Conservation (phyloP, 2,329 filamentous ascomycete genomes). For the Calonectria leucothoes region DNA sequence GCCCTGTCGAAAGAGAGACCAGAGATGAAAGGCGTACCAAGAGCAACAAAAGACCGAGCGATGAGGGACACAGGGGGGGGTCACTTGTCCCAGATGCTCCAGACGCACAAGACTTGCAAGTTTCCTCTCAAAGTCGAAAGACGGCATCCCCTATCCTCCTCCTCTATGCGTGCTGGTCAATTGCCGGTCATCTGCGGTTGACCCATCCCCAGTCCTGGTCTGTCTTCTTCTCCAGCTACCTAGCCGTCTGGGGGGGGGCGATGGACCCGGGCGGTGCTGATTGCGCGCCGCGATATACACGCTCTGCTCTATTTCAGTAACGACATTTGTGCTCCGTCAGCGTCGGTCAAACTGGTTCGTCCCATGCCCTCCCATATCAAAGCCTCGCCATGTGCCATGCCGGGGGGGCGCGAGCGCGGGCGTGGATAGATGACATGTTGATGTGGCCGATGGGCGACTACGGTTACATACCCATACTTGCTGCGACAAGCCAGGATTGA, state of each 20-base stretch:
- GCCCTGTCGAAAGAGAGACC: constrained; percentile 25
- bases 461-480: background rate
- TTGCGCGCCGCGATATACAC: constrained; percentile 23
- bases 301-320: background rate
- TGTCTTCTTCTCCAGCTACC: constrained; percentile 5
- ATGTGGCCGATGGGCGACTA: background rate
- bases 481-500: constrained; percentile 1
- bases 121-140: constrained; percentile 3
- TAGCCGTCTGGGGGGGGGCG: constrained; percentile 1
- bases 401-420: background rate
- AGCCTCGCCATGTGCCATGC: constrained; percentile 4
- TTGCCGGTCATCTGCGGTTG: constrained; percentile 20
- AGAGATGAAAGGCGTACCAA: constrained; percentile 16
- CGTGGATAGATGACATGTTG: background rate
- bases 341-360: background rate
- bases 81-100: background rate
- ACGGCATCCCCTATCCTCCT: constrained; percentile 18
- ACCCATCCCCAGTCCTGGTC: constrained; percentile 18
- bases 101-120: constrained; percentile 9
- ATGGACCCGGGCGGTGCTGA: constrained; percentile 7
- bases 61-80: background rate
- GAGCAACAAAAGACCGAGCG: background rate
- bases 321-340: constrained; percentile 6
- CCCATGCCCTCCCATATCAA: constrained; percentile 11
- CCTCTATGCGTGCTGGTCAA: constrained; percentile 12